These are phyloP conservation scores for Trypanosoma mega DNA, from an alignment of 208 protist genomes.

Conservation along the genomic window DNA sequence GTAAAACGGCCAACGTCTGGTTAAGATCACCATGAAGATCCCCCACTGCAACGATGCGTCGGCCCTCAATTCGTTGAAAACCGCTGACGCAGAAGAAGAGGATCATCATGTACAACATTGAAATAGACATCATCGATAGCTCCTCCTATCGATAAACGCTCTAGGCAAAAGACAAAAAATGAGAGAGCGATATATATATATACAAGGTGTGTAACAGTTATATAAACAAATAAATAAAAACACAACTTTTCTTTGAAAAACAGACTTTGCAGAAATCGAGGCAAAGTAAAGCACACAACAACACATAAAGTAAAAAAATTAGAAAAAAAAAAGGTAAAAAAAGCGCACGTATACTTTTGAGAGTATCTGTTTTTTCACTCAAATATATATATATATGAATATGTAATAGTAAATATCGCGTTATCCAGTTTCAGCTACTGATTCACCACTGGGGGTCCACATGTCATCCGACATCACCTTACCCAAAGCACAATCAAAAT, in stretches of 20 bases:
- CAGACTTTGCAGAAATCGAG: slow-evolving; percentile 8
- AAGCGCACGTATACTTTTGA: not conserved
- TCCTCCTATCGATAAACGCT: not conserved
- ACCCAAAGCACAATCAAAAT: slow-evolving; percentile 65
- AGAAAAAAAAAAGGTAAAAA: slow-evolving; percentile 3
- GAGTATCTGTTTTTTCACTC: not conserved
- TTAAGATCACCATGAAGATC: slow-evolving; percentile 90
- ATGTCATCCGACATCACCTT: slow-evolving; percentile 66
- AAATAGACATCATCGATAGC: not conserved
- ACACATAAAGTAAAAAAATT: slow-evolving; percentile 10
- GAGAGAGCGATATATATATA: no score
- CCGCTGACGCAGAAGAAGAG: slow-evolving; percentile 1
- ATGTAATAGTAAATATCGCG: not conserved
- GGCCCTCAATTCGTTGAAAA: slow-evolving; percentile 21
- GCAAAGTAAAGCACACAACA: slow-evolving; percentile 13
- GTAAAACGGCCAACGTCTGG: slow-evolving; percentile 65
- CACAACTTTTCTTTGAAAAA: not conserved
- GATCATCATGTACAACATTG: slow-evolving; percentile 4
- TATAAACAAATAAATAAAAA: slow-evolving; percentile 12
- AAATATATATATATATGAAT: not conserved
- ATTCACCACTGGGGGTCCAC: slow-evolving; percentile 8
- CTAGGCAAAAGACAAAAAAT: slow-evolving; percentile 9
- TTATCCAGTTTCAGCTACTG: slow-evolving; percentile 12
- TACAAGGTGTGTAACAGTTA: no score
- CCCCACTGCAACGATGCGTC: slow-evolving; percentile 73